Percentiles rank a stretch among this genome's conserved stretches.
phyloP scores from a whole-genome alignment of 495 filamentous ascomycete genomes.

The Rusavskia elegans region DNA sequence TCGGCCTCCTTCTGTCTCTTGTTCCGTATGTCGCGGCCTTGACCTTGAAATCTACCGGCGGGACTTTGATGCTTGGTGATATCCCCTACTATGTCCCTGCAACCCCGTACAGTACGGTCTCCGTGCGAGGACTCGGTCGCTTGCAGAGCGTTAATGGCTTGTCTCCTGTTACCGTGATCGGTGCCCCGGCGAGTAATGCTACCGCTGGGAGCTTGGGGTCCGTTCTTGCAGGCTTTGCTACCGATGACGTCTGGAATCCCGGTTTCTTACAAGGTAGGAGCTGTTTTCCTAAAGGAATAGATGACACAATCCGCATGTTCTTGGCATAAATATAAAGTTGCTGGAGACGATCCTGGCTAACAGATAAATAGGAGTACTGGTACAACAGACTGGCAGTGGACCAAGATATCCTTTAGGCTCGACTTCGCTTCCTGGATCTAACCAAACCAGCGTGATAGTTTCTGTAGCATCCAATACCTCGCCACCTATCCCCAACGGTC shows the following conservation, averaged over 20 bases:
- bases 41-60: constrained; percentile 16
- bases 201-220: neutral
- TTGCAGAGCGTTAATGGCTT: constrained; percentile 14
- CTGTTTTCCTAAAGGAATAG: no score
- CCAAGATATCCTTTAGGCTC: neutral
- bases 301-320: no score
- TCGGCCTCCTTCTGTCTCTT: neutral
- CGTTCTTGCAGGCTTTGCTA: neutral
- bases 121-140: constrained; percentile 3
- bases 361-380: neutral
- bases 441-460: neutral
- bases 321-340: no score
- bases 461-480: neutral
- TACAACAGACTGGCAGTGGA: neutral
- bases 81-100: constrained; percentile 26
- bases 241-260: constrained; percentile 28
- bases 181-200: neutral
- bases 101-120: constrained; percentile 13
- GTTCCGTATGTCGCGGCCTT: neutral
- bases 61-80: constrained; percentile 23
- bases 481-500: constrained; percentile 22
- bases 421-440: neutral
- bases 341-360: no score
- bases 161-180: constrained; percentile 23
- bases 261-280: constrained; percentile 21